Percentiles rank a stretch among this genome's conserved stretches.
These are phyloP conservation scores for Rubroshorea leprosula DNA, from an alignment of 345 rosid species.

Conservation along the genomic window DNA sequence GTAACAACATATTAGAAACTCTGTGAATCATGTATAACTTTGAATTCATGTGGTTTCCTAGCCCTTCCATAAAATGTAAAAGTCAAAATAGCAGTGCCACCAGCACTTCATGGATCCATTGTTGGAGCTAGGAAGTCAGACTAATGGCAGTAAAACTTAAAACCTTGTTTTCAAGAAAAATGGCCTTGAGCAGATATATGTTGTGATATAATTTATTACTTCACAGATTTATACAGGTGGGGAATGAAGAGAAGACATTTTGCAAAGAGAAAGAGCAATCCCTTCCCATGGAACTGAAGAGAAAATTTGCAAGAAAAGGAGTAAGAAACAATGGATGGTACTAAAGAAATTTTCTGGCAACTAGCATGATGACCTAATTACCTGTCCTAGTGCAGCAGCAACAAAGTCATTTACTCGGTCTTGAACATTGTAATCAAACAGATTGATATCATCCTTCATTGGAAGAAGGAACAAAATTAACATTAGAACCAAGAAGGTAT, in stretches of 20 bases:
- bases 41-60: too few species aligned
- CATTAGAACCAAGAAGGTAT: conserved; percentile 15
- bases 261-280: not conserved
- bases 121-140: too few species aligned
- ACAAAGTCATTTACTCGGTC: conserved; percentile 91
- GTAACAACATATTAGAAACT: too few species aligned
- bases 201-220: too few species aligned
- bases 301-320: conserved; percentile 8
- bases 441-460: conserved; percentile 63
- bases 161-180: too few species aligned
- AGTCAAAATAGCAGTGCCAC: not conserved
- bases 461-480: conserved; percentile 25
- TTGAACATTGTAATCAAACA: conserved; percentile 94
- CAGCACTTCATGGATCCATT: not conserved
- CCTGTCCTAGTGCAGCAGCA: conserved; percentile 90
- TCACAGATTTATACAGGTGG: not conserved
- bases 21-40: too few species aligned
- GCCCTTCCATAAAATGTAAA: not conserved
- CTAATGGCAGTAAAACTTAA: too few species aligned
- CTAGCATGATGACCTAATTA: conserved; percentile 13
- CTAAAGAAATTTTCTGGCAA: not conserved
- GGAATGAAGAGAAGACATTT: not conserved
- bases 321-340: not conserved
- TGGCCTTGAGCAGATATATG: too few species aligned
- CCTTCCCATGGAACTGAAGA: not conserved